phyloP scores from a whole-genome alignment of 805 yeast genomes.

The Saturnispora besseyi region DNA sequence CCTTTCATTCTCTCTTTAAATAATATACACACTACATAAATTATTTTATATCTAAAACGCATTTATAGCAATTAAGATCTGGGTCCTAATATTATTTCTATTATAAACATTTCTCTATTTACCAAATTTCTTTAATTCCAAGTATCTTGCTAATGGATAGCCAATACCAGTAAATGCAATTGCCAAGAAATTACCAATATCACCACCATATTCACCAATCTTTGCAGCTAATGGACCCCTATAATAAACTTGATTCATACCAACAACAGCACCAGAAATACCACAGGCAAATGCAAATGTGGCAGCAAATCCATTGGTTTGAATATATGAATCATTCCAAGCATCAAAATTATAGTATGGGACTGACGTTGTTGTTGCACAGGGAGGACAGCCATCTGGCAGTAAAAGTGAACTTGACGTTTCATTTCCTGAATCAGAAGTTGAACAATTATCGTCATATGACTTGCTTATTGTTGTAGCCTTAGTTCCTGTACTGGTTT shows the following conservation, averaged over 20 bases:
- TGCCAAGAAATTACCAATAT: constrained; percentile 72
- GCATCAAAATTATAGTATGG: constrained; percentile 60
- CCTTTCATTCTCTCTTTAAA: background rate
- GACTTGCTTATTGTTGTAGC: background rate
- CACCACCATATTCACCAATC: constrained; percentile 66
- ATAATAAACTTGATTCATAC: constrained; percentile 85
- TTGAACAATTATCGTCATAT: background rate
- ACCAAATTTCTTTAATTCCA: constrained; percentile 52
- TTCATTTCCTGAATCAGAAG: background rate
- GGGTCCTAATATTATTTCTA: too few relatives aligned
- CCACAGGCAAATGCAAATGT: constrained; percentile 57
- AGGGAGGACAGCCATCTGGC: constrained; percentile 11
- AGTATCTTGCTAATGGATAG: constrained; percentile 58
- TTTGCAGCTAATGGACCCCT: constrained; percentile 62
- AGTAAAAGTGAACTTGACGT: background rate
- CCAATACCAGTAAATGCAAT: constrained; percentile 59
- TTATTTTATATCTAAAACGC: background rate
- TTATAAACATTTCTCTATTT: constrained; percentile 10
- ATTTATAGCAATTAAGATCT: too few relatives aligned
- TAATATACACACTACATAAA: background rate
- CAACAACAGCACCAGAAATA: constrained; percentile 73
- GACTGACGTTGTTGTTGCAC: constrained; percentile 12
- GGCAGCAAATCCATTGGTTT: constrained; percentile 71
- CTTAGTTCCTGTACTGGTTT: background rate
- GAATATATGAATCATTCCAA: constrained; percentile 54